Conservation (phyloP, 768 basidiomycete genomes). For the Lentinus brumalis region DNA sequence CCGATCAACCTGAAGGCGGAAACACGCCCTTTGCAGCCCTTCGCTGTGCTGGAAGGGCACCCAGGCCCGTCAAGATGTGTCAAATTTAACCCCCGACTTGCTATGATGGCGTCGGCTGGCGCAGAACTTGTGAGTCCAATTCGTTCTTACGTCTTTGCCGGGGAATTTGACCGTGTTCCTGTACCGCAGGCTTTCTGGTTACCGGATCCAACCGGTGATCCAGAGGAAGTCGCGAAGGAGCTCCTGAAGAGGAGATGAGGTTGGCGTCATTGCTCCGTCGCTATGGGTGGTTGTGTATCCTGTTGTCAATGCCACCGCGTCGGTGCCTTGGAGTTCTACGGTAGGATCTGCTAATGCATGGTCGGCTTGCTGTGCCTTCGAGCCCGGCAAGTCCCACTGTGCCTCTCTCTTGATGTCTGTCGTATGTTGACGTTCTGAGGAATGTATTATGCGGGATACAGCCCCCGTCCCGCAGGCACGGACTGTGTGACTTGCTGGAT, state of each 20-base stretch:
- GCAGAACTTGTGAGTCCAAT: slow-evolving; percentile 69
- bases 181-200: slow-evolving; percentile 59
- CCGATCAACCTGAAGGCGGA: slow-evolving; percentile 55
- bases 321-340: background rate
- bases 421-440: background rate
- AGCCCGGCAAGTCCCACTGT: too few relatives aligned
- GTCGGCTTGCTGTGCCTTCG: too few relatives aligned
- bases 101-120: slow-evolving; percentile 87
- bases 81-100: slow-evolving; percentile 84
- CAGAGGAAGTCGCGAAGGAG: slow-evolving; percentile 71
- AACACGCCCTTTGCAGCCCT: slow-evolving; percentile 53
- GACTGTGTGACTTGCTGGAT: too few relatives aligned
- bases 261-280: background rate
- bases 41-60: slow-evolving; percentile 70
- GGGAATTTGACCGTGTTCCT: background rate
- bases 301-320: background rate
- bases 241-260: slow-evolving; percentile 55
- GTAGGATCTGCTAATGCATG: background rate
- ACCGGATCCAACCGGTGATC: slow-evolving; percentile 66
- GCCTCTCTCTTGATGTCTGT: too few relatives aligned
- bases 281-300: slow-evolving; percentile 7
- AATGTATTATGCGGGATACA: background rate
- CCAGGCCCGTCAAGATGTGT: slow-evolving; percentile 85
- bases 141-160: slow-evolving; percentile 1
- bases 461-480: too few relatives aligned